Conservation (phyloP, 208 protist species). For the Acanthamoeba royreba region DNA sequence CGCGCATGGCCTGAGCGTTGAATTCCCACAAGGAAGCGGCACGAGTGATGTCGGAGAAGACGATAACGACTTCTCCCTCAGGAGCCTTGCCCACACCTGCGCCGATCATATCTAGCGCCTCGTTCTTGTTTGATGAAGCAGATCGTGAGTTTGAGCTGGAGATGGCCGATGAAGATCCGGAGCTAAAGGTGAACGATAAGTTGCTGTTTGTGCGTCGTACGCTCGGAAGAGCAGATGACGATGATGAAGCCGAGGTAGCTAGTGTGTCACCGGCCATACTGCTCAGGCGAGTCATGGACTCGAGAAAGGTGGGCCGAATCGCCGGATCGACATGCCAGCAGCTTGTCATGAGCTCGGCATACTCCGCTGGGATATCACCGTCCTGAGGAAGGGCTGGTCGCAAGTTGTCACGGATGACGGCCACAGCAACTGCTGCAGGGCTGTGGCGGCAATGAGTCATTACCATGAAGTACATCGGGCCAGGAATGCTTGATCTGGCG, state of each 20-base stretch:
- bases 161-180: no score
- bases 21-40: constrained; percentile 14
- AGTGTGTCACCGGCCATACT: background rate
- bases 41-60: constrained; percentile 15
- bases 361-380: background rate
- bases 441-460: background rate
- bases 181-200: no score
- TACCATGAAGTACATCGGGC: no score
- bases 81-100: background rate
- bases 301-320: background rate
- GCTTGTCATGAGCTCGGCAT: background rate
- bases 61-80: constrained; percentile 14
- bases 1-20: background rate
- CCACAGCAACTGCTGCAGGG: background rate
- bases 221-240: background rate
- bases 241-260: background rate
- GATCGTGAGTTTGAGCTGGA: background rate
- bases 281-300: background rate
- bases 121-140: no score
- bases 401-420: constrained; percentile 22
- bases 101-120: background rate
- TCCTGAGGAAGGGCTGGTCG: background rate
- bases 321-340: background rate
- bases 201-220: no score
- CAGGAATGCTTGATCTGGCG: background rate